Evolutionary conservation across 2,329 filamentous ascomycete species (phyloP).

Genomic region (Paracoccidioides brasiliensis): DNA sequence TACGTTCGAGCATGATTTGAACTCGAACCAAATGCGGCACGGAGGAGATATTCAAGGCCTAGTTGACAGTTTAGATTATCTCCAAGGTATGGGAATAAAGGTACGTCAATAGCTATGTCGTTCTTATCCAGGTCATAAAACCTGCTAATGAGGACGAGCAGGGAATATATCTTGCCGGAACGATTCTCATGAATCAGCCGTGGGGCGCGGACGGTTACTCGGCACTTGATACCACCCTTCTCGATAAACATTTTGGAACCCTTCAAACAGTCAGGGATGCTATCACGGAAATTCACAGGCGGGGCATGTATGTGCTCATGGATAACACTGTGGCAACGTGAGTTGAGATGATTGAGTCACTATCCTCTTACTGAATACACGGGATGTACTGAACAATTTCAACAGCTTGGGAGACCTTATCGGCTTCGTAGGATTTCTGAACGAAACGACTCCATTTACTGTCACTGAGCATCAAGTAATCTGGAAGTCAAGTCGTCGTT

Average conservation of each 20-base stretch:
- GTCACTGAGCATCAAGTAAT: conserved; percentile 43
- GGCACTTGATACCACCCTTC: conserved; percentile 48
- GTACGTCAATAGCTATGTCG: conserved; percentile 18
- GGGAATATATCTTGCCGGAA: conserved; percentile 51
- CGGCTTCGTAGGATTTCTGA: conserved; percentile 48
- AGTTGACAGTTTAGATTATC: conserved; percentile 48
- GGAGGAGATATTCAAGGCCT: conserved; percentile 48
- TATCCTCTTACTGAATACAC: not conserved
- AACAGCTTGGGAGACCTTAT: conserved; percentile 47
- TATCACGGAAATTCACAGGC: conserved; percentile 47
- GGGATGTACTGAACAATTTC: conserved; percentile 4
- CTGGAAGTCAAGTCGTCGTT: conserved; percentile 43
- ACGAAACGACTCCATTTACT: conserved; percentile 44
- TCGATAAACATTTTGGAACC: conserved; percentile 50
- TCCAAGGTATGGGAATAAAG: conserved; percentile 52
- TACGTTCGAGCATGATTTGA: conserved; percentile 46
- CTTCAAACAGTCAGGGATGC: conserved; percentile 45
- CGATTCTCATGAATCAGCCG: conserved; percentile 49
- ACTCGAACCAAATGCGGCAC: conserved; percentile 49
- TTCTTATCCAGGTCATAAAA: not conserved
- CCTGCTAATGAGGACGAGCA: conserved; percentile 16
- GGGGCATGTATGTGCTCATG: conserved; percentile 52
- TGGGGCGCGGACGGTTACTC: conserved; percentile 51
- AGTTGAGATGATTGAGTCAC: conserved; percentile 15
- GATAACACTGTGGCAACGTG: conserved; percentile 54